Evolutionary conservation across 768 basidiomycete species (phyloP).

Genomic region (Rickenella mellea): DNA sequence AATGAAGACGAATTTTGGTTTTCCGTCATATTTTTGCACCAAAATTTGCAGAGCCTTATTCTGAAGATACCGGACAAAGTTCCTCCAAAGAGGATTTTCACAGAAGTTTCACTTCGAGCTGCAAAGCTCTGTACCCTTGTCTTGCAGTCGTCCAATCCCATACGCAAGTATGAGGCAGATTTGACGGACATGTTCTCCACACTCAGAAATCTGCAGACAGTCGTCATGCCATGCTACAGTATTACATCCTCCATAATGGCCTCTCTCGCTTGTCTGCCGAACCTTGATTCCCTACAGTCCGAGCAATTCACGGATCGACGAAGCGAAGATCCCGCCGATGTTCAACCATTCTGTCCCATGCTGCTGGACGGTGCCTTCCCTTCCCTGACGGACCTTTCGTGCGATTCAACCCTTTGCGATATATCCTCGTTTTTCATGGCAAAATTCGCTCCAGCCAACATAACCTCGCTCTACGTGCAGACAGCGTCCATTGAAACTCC

Average conservation of each 20-base stretch:
- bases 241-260: background rate
- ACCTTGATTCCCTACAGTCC: background rate
- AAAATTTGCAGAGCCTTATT: too few species aligned
- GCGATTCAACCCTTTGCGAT: background rate
- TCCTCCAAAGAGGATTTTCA: background rate
- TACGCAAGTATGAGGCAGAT: background rate
- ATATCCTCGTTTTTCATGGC: background rate
- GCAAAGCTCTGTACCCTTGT: background rate
- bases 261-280: background rate
- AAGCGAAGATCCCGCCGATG: too few species aligned
- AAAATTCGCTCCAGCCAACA: background rate
- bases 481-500: background rate
- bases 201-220: background rate
- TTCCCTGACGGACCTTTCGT: background rate
- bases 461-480: background rate
- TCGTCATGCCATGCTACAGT: background rate
- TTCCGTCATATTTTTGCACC: too few species aligned
- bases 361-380: background rate
- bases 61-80: too few species aligned
- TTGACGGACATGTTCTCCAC: background rate
- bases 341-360: background rate
- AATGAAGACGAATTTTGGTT: too few species aligned
- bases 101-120: background rate
- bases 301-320: too few species aligned
- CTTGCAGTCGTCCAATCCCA: background rate